Base-by-base conservation (phyloP, 2,329 filamentous ascomycete species). In the Mariannaea elegans region DNA sequence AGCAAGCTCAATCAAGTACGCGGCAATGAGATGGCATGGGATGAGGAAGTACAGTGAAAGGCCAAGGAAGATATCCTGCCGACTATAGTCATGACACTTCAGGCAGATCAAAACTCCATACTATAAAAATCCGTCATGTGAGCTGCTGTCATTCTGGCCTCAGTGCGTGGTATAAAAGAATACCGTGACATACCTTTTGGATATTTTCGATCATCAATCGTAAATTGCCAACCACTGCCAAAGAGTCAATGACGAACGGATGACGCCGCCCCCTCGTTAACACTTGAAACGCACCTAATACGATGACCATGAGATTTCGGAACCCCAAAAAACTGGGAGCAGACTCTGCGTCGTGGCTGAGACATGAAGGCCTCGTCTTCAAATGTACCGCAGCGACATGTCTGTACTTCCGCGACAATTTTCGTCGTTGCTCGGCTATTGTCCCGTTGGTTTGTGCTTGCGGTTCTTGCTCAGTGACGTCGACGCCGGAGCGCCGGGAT, bases 201-300 rank as follows among this genome's bases (percentile, higher is more conserved):
- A 94, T 92, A 74, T 99, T 99, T 78, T 98, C 95, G 72, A 99
- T 93, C 80, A 98, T 92, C 71, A 99, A 83, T 65, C 95, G 89
- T 50, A 99, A 78, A 74, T 99, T 99, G 71, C 94, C 95, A 48
- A 94, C 93, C 71, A 98, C 92, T 93, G 61, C 36, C 41, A 49
- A n/a, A 60, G 57, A 57, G 67, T 69, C 53, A 70, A 56, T 57
- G 61, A 61, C 57, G 60, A 62, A 56, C 36, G 24, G 23, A 48
- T 53, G 38, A 52, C 34, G 42, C 56, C 50, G 53, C 58, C 52
- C 59, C 63, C 53, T 49, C 51, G 55, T 55, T 58, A 59, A 47
- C 59, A 59, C 44, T 59, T 44, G 50, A 19, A 16, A 63, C 84
- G 64, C 84, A 95, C 92, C 88, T 62, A 97, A 79, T 34, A 97